These are phyloP conservation scores for Eucalyptus tenuipes DNA, from an alignment of 345 rosid genomes.

Conservation along the genomic window DNA sequence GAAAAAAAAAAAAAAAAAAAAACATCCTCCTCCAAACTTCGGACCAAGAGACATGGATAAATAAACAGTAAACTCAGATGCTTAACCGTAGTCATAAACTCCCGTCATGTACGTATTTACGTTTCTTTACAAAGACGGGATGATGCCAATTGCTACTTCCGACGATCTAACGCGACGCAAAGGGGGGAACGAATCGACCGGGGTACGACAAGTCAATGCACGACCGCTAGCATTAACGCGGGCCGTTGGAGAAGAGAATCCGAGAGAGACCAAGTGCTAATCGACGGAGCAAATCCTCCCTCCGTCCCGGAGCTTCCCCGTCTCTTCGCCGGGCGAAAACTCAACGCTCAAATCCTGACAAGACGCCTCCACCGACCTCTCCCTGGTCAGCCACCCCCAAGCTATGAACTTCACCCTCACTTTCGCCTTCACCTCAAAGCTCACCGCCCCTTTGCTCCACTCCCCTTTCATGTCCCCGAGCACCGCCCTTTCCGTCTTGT, in stretches of 20 bases:
- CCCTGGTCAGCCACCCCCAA: neutral
- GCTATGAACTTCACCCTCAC: neutral
- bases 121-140: neutral
- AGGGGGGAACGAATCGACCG: neutral
- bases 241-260: neutral
- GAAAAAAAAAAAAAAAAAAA: neutral
- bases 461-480: neutral
- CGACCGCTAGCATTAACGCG: neutral
- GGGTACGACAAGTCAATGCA: neutral
- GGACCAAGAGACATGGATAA: neutral
- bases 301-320: neutral
- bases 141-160: neutral
- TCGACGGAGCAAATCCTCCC: neutral
- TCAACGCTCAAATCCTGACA: neutral
- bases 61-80: neutral
- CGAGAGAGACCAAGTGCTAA: neutral
- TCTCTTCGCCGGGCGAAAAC: neutral
- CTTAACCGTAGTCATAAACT: neutral
- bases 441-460: constrained; percentile 1
- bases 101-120: neutral
- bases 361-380: neutral
- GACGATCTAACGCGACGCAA: neutral
- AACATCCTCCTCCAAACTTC: neutral
- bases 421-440: neutral
- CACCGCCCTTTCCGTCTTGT: neutral